phyloP scores from a whole-genome alignment of 768 basidiomycete genomes.

The Trametes elegans region DNA sequence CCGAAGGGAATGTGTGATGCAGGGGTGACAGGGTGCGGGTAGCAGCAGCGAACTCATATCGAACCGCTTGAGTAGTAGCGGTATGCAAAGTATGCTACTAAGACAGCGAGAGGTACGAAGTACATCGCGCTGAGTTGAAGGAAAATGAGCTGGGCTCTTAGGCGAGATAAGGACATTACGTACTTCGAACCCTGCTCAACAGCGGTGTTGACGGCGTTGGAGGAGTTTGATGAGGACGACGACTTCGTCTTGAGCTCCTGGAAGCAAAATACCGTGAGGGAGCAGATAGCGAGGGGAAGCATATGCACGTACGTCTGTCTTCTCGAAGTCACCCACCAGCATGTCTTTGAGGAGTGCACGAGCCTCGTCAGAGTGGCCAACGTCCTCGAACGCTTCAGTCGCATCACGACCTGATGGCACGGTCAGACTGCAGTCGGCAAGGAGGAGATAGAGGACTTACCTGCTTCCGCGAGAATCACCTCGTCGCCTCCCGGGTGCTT shows the following conservation, averaged over 20 bases:
- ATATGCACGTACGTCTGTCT: conserved; percentile 51
- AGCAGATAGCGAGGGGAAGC: not conserved
- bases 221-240: conserved; percentile 39
- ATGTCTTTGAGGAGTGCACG: conserved; percentile 77
- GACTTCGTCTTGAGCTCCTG: conserved; percentile 56
- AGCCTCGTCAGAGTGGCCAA: conserved; percentile 98
- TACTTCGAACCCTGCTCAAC: conserved; percentile 72
- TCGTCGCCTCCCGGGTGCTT: conserved; percentile 99
- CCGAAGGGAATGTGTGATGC: conserved; percentile 1
- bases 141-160: conserved; percentile 8
- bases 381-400: conserved; percentile 98
- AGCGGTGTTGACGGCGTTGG: conserved; percentile 39
- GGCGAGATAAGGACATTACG: conserved; percentile 31
- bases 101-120: conserved; percentile 73
- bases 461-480: conserved; percentile 90
- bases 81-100: conserved; percentile 89
- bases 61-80: conserved; percentile 60
- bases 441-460: conserved; percentile 45
- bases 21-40: conserved; percentile 4
- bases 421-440: not conserved
- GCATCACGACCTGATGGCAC: conserved; percentile 76
- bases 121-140: conserved; percentile 62
- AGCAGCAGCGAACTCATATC: conserved; percentile 33
- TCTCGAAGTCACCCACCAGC: conserved; percentile 80
- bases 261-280: not conserved